These are phyloP conservation scores for Hypoxylon sp. DNA, from an alignment of 2,329 filamentous ascomycete species.

Conservation along the genomic window DNA sequence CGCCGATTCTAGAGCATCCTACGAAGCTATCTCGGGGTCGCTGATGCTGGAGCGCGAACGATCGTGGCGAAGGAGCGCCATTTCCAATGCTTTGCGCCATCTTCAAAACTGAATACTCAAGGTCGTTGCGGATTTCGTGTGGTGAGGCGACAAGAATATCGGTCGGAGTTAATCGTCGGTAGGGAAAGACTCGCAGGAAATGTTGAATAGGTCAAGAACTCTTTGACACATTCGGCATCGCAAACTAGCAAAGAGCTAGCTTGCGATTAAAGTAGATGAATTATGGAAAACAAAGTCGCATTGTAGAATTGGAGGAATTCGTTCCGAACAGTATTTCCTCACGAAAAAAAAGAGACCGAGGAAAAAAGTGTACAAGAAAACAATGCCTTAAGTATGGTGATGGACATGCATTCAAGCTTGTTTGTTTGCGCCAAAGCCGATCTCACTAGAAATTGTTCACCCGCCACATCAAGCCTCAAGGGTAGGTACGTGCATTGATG, in stretches of 20 bases:
- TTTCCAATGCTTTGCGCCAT: slow-evolving; percentile 42
- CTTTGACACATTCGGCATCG: slow-evolving; percentile 26
- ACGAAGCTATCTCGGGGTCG: slow-evolving; percentile 75
- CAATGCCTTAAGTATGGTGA: not conserved
- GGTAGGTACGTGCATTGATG: slow-evolving; percentile 1
- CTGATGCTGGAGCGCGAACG: slow-evolving; percentile 70
- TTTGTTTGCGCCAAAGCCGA: slow-evolving; percentile 18
- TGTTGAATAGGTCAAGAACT: slow-evolving; percentile 20
- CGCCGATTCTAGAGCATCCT: slow-evolving; percentile 86
- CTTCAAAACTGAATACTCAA: not conserved
- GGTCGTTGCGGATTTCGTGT: not conserved
- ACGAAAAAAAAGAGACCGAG: not conserved
- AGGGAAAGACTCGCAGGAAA: slow-evolving; percentile 9
- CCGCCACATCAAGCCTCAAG: slow-evolving; percentile 20
- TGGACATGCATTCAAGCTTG: slow-evolving; percentile 6
- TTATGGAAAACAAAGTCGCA: slow-evolving; percentile 24
- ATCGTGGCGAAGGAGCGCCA: slow-evolving; percentile 65
- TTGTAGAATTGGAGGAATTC: slow-evolving; percentile 10
- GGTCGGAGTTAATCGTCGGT: slow-evolving; percentile 13
- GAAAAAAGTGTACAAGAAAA: slow-evolving; percentile 16
- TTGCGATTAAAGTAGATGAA: slow-evolving; percentile 19
- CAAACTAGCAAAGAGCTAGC: slow-evolving; percentile 35
- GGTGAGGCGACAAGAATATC: slow-evolving; percentile 21
- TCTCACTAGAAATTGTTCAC: slow-evolving; percentile 1
- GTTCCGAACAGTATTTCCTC: not conserved